Conservation (phyloP, 169 alveolate genomes). For the Eimeria tenella region DNA sequence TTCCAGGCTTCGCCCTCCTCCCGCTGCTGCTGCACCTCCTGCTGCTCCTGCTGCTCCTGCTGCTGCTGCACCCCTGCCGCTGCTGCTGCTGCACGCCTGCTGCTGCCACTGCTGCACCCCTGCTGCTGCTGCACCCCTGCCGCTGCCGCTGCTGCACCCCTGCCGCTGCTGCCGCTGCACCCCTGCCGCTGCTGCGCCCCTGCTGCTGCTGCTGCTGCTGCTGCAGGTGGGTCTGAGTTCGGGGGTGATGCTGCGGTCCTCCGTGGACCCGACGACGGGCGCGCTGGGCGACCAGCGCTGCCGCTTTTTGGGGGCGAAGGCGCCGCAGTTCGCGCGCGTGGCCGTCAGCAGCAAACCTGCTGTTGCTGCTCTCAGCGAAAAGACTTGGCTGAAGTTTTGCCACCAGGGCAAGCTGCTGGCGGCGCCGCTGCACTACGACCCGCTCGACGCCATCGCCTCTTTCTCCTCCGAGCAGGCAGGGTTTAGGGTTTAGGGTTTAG, state of each 20-base stretch:
- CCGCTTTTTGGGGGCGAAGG: slow-evolving; percentile 95
- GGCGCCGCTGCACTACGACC: slow-evolving; percentile 92
- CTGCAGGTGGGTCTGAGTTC: slow-evolving; percentile 97
- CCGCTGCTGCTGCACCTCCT: too few species aligned
- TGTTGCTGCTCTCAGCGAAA: slow-evolving; percentile 90
- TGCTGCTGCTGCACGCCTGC: slow-evolving; percentile 80
- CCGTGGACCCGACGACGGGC: slow-evolving; percentile 96
- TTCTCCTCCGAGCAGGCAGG: slow-evolving; percentile 84
- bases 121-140: not conserved
- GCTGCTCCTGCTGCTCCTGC: not conserved
- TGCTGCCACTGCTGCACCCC: not conserved
- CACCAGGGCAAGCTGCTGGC: slow-evolving; percentile 87
- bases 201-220: slow-evolving; percentile 81
- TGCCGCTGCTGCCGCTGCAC: not conserved
- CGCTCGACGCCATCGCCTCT: slow-evolving; percentile 92
- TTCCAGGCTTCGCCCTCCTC: too few species aligned
- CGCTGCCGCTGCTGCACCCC: not conserved
- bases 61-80: not conserved
- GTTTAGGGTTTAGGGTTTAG: too few species aligned
- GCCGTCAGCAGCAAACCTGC: slow-evolving; percentile 71
- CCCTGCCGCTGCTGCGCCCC: not conserved
- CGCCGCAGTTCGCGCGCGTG: slow-evolving; percentile 91
- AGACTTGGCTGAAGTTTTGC: slow-evolving; percentile 91
- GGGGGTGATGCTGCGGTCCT: slow-evolving; percentile 97
- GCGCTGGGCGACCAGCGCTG: slow-evolving; percentile 96